phyloP scores from a whole-genome alignment of 192 early-diverging fungal genomes.

The Jimgerdemannia lactiflua region DNA sequence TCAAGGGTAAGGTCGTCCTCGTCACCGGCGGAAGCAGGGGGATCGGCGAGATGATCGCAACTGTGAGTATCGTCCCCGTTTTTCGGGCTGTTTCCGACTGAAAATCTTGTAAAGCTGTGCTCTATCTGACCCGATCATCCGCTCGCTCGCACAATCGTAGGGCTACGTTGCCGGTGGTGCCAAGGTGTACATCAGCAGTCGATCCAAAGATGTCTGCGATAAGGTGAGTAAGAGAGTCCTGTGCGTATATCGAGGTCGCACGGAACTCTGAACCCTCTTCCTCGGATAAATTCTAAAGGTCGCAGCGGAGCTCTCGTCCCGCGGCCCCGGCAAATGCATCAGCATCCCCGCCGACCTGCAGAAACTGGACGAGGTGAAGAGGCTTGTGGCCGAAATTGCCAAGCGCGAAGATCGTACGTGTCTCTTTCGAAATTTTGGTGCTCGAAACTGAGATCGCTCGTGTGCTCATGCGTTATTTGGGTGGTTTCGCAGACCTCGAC shows the following conservation, averaged over 20 bases:
- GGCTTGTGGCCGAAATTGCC: slow-evolving; percentile 51
- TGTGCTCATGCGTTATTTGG: background rate
- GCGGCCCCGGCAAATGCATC: slow-evolving; percentile 72
- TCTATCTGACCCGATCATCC: slow-evolving; percentile 24
- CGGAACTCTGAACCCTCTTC: too few relatives aligned
- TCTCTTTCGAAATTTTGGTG: background rate
- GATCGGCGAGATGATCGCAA: slow-evolving; percentile 55
- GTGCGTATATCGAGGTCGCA: slow-evolving; percentile 30
- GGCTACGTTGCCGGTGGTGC: slow-evolving; percentile 86
- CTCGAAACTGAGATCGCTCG: background rate
- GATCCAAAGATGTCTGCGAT: slow-evolving; percentile 62
- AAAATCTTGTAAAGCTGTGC: background rate
- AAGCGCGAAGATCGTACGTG: slow-evolving; percentile 57
- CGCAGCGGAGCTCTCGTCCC: slow-evolving; percentile 62
- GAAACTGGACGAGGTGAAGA: slow-evolving; percentile 48
- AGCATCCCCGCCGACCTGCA: slow-evolving; percentile 74
- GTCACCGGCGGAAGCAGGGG: slow-evolving; percentile 76
- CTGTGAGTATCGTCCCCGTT: slow-evolving; percentile 14
- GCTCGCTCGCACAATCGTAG: slow-evolving; percentile 27
- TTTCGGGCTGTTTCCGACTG: background rate
- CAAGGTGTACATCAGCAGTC: slow-evolving; percentile 87
- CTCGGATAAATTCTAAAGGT: slow-evolving; percentile 17
- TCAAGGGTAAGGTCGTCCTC: slow-evolving; percentile 77
- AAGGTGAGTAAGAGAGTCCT: slow-evolving; percentile 17
- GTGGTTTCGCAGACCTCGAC: slow-evolving; percentile 56